phyloP scores from a whole-genome alignment of 1,284 basidiomycete genomes.

The Trametes pubescens region DNA sequence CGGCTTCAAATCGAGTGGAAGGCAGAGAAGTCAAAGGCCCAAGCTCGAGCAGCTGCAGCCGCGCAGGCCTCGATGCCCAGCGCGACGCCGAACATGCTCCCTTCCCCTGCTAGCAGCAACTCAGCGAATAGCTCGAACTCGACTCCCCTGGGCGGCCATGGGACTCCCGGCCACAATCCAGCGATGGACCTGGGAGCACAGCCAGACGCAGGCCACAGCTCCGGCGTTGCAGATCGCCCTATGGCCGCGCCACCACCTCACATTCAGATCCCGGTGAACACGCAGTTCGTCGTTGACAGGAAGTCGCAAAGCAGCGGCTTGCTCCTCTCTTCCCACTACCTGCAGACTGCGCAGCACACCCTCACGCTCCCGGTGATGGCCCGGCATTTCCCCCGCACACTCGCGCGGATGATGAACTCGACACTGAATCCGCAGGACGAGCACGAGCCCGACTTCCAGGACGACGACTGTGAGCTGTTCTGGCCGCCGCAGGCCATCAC shows the following conservation, averaged over 20 bases:
- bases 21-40: constrained; percentile 19
- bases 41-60: constrained; percentile 17
- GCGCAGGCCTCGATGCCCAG: constrained; percentile 26
- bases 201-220: constrained; percentile 4
- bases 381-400: constrained; percentile 75
- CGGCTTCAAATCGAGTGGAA: constrained; percentile 25
- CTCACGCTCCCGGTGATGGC: constrained; percentile 71
- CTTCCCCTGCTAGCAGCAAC: constrained; percentile 71
- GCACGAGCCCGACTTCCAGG: constrained; percentile 80
- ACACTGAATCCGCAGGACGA: constrained; percentile 71
- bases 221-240: constrained; percentile 22
- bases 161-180: constrained; percentile 32
- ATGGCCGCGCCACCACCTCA: constrained; percentile 20
- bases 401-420: constrained; percentile 71
- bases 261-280: constrained; percentile 39
- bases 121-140: constrained; percentile 74
- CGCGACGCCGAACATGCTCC: constrained; percentile 68
- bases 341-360: constrained; percentile 57
- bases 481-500: constrained; percentile 77
- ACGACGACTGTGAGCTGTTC: constrained; percentile 80
- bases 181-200: constrained; percentile 5
- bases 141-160: constrained; percentile 60
- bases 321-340: constrained; percentile 52
- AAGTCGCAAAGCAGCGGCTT: constrained; percentile 58
- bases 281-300: constrained; percentile 48